Percentiles rank a stretch among this genome's conserved stretches.
These are phyloP conservation scores for Speleostelium caveatum DNA, from an alignment of 78 protist species.

Conservation along the genomic window DNA sequence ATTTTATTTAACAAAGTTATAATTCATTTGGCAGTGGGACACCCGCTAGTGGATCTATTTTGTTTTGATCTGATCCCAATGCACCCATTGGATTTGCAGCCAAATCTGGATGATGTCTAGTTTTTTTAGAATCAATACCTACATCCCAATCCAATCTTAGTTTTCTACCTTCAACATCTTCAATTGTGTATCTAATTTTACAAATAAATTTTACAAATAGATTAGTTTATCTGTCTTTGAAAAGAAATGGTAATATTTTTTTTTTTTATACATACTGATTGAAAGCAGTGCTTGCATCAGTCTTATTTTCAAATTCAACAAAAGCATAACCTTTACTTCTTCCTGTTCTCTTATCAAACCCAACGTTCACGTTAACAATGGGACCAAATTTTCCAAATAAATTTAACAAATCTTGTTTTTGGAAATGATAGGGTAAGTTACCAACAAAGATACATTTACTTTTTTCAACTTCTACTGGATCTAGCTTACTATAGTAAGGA, in stretches of 20 bases:
- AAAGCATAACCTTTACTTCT: slow-evolving; percentile 80
- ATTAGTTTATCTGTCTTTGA: too few relatives aligned
- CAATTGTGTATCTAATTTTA: slow-evolving; percentile 6
- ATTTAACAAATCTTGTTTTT: slow-evolving; percentile 25
- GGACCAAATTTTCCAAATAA: slow-evolving; percentile 75
- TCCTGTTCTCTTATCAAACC: slow-evolving; percentile 78
- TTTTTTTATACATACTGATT: slow-evolving; percentile 31
- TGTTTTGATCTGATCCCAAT: too few relatives aligned
- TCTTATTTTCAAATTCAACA: slow-evolving; percentile 68
- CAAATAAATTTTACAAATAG: neutral
- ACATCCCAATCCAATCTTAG: slow-evolving; percentile 84
- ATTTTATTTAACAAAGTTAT: too few relatives aligned
- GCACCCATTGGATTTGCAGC: neutral
- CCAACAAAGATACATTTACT: slow-evolving; percentile 82
- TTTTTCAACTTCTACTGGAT: slow-evolving; percentile 60
- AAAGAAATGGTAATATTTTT: too few relatives aligned
- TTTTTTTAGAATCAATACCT: slow-evolving; percentile 57
- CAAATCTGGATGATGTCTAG: neutral
- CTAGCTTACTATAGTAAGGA: neutral
- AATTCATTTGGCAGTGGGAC: too few relatives aligned
- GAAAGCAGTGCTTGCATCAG: slow-evolving; percentile 78
- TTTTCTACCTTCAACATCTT: slow-evolving; percentile 73
- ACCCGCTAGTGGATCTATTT: too few relatives aligned
- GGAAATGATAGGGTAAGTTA: slow-evolving; percentile 74
- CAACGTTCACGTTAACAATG: slow-evolving; percentile 64